Evolutionary conservation across 192 early-diverging fungal species (phyloP).

Genomic region (Dissophora globulifera): DNA sequence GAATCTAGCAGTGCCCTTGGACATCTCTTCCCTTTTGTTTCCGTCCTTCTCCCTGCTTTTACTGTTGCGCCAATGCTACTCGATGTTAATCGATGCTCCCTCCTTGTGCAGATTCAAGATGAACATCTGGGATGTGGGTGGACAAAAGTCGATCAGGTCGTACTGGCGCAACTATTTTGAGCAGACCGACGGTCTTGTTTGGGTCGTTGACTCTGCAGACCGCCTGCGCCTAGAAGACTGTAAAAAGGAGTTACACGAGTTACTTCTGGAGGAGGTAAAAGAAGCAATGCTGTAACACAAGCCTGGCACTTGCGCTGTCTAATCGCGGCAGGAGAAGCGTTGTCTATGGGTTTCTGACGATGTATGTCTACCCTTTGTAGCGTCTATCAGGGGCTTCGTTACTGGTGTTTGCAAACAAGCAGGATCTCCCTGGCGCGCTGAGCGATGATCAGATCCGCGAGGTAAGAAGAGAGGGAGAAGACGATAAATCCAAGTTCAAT

Average conservation of each 20-base stretch:
- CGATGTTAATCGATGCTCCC: constrained; percentile 24
- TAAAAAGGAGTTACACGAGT: constrained; percentile 73
- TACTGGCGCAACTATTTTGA: constrained; percentile 99
- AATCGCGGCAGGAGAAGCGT: too few relatives aligned
- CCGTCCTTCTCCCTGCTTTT: too few relatives aligned
- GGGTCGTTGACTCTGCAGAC: constrained; percentile 98
- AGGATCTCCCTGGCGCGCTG: constrained; percentile 90
- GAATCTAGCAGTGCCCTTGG: too few relatives aligned
- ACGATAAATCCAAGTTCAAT: too few relatives aligned
- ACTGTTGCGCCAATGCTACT: too few relatives aligned
- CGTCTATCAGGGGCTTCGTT: constrained; percentile 92
- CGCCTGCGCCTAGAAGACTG: constrained; percentile 83
- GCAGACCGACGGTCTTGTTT: constrained; percentile 96
- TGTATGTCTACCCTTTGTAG: constrained; percentile 39
- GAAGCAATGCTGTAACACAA: too few relatives aligned
- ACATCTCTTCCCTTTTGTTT: too few relatives aligned
- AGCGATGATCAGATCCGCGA: constrained; percentile 74
- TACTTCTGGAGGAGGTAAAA: constrained; percentile 88
- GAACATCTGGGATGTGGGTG: constrained; percentile 98
- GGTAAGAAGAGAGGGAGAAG: too few relatives aligned
- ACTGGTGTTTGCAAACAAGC: constrained; percentile 97
- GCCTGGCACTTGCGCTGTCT: too few relatives aligned
- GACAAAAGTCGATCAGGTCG: constrained; percentile 94
- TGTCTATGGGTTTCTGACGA: neutral
- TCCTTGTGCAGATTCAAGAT: constrained; percentile 73